phyloP scores from a whole-genome alignment of 116 monocot species.

The Dioscorea cayenensis region DNA sequence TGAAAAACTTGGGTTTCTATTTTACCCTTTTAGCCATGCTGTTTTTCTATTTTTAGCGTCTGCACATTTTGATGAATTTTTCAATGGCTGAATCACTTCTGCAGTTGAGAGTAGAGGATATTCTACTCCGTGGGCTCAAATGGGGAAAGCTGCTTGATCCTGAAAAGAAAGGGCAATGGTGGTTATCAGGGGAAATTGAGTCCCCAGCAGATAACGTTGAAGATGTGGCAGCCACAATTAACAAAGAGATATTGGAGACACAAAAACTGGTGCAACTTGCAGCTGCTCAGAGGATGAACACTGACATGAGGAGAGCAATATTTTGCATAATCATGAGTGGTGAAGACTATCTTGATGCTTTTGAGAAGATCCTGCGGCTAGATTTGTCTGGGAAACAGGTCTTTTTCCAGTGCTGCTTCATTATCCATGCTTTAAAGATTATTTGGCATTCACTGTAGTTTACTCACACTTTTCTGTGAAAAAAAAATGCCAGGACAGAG shows the following conservation, averaged over 20 bases:
- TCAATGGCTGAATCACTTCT: too few relatives aligned
- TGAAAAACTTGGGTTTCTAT: too few relatives aligned
- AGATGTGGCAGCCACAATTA: constrained; percentile 50
- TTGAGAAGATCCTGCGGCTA: constrained; percentile 87
- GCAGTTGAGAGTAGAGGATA: constrained; percentile 25
- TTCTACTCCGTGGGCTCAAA: constrained; percentile 71
- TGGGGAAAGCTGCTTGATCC: constrained; percentile 91
- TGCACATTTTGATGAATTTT: too few relatives aligned
- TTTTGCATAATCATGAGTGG: constrained; percentile 98
- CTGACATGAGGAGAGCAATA: constrained; percentile 80
- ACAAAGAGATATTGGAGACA: constrained; percentile 53
- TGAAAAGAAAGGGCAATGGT: constrained; percentile 98
- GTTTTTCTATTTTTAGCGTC: too few relatives aligned
- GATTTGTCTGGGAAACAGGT: constrained; percentile 94
- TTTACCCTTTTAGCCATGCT: too few relatives aligned
- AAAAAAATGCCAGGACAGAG: constrained; percentile 57
- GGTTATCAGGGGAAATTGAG: constrained; percentile 61
- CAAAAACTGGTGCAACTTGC: constrained; percentile 86
- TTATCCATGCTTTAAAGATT: not conserved
- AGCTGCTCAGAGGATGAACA: constrained; percentile 88
- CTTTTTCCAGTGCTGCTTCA: not conserved
- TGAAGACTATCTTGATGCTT: constrained; percentile 94
- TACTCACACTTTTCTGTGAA: not conserved
- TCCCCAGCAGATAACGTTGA: constrained; percentile 36
- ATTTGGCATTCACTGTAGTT: not conserved